phyloP scores from a whole-genome alignment of 1,284 basidiomycete species.

The Takashimella koratensis region DNA sequence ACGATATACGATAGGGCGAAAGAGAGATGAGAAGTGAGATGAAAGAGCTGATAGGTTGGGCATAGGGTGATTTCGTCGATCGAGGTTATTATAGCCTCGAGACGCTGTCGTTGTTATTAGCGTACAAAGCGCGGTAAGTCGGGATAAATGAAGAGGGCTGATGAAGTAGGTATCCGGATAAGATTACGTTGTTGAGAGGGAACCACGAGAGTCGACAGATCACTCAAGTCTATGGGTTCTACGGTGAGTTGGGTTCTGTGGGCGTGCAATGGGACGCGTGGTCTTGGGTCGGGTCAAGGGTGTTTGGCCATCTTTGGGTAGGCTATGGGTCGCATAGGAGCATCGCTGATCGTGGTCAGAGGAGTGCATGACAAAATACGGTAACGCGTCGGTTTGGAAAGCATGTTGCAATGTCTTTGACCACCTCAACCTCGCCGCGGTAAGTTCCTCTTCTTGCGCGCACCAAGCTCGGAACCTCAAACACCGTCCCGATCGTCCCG shows the following conservation, averaged over 20 bases:
- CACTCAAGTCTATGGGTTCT: conserved; percentile 97
- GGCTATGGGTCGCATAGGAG: too few species aligned
- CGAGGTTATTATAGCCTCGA: conserved; percentile 95
- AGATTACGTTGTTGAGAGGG: conserved; percentile 82
- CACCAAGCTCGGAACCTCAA: neutral
- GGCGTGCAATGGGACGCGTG: neutral
- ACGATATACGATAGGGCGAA: too few species aligned
- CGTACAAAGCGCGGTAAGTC: conserved; percentile 79
- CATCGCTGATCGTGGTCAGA: conserved; percentile 54
- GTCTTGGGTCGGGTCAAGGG: too few species aligned
- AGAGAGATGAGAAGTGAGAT: too few species aligned
- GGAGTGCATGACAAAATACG: conserved; percentile 95
- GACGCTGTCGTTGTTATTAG: conserved; percentile 84
- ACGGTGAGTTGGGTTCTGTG: conserved; percentile 58
- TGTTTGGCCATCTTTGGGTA: too few species aligned
- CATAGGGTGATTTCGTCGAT: conserved; percentile 94
- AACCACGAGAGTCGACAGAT: conserved; percentile 97
- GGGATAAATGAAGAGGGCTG: neutral
- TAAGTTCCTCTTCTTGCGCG: conserved; percentile 50
- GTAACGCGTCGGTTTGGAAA: conserved; percentile 90
- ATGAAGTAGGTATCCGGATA: conserved; percentile 78
- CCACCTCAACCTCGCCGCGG: conserved; percentile 87
- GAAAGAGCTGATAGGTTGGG: neutral
- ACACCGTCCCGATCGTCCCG: too few species aligned
- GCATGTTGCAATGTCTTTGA: conserved; percentile 94